Conservation (phyloP, 176 grass and related monocot species). For the Musa beccarii region DNA sequence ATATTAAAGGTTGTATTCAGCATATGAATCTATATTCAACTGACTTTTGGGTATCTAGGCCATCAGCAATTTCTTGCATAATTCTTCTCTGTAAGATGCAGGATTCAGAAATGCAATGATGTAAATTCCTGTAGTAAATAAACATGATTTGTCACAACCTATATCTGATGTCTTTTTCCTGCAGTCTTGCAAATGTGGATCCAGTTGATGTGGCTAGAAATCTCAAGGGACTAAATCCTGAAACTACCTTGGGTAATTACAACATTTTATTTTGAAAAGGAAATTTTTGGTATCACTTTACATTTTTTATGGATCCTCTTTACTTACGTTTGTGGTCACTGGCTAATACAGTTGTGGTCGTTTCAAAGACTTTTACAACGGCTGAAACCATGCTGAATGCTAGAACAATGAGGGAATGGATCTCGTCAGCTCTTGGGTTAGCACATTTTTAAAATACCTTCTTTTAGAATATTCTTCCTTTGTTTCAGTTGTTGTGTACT, state of each 20-base stretch:
- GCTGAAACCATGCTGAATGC: slow-evolving; percentile 98
- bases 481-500: slow-evolving; percentile 4
- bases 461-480: slow-evolving; percentile 17
- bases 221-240: slow-evolving; percentile 87
- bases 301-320: not conserved
- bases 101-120: not conserved
- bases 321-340: not conserved
- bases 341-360: slow-evolving; percentile 67
- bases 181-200: slow-evolving; percentile 97
- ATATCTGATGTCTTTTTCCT: slow-evolving; percentile 14
- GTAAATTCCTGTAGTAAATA: not conserved
- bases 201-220: slow-evolving; percentile 91
- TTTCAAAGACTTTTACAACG: slow-evolving; percentile 97
- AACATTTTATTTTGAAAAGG: not conserved
- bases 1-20: too few relatives aligned
- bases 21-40: too few relatives aligned
- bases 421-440: slow-evolving; percentile 78
- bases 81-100: too few relatives aligned
- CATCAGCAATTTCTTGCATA: too few relatives aligned
- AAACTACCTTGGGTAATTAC: slow-evolving; percentile 82
- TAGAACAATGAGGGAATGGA: slow-evolving; percentile 90
- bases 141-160: not conserved
- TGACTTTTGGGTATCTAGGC: too few relatives aligned
- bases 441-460: slow-evolving; percentile 17
- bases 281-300: not conserved